phyloP scores from a whole-genome alignment of 805 yeast genomes.

The Hagleromyces aurorensis region DNA sequence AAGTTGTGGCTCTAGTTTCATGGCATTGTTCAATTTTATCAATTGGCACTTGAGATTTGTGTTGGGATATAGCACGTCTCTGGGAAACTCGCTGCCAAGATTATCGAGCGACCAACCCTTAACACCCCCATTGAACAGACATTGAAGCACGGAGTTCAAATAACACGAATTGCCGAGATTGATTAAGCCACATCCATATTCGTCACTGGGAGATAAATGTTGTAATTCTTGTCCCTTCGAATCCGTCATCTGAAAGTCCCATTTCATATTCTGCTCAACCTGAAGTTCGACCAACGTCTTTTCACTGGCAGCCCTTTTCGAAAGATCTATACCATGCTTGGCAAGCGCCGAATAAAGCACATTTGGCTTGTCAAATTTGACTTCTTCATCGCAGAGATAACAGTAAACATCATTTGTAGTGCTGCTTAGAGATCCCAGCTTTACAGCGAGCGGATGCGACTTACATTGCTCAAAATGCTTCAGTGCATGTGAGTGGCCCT shows the following conservation, averaged over 20 bases:
- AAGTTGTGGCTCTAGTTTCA: slow-evolving; percentile 37
- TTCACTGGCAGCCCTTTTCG: slow-evolving; percentile 59
- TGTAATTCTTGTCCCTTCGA: slow-evolving; percentile 55
- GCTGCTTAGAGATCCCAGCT: slow-evolving; percentile 78
- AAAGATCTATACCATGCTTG: slow-evolving; percentile 61
- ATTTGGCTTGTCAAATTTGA: slow-evolving; percentile 55
- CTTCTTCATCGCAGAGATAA: slow-evolving; percentile 83
- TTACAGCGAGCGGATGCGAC: slow-evolving; percentile 77
- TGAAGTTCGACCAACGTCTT: slow-evolving; percentile 83
- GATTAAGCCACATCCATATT: slow-evolving; percentile 72
- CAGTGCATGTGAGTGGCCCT: slow-evolving; percentile 92
- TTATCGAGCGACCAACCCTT: slow-evolving; percentile 32
- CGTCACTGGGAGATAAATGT: slow-evolving; percentile 36
- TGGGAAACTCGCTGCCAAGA: slow-evolving; percentile 34
- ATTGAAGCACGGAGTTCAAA: slow-evolving; percentile 71
- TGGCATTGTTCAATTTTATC: slow-evolving; percentile 71
- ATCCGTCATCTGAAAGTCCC: slow-evolving; percentile 83
- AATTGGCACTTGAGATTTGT: slow-evolving; percentile 67
- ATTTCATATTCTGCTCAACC: slow-evolving; percentile 83
- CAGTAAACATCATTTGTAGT: slow-evolving; percentile 78
- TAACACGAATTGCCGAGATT: slow-evolving; percentile 94
- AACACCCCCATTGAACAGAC: slow-evolving; percentile 41
- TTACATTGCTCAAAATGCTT: slow-evolving; percentile 47
- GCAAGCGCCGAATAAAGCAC: slow-evolving; percentile 32
- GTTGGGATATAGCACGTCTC: slow-evolving; percentile 44